These are phyloP conservation scores for Zygosaccharomyces bisporus DNA, from an alignment of 805 yeast genomes.

Conservation along the genomic window DNA sequence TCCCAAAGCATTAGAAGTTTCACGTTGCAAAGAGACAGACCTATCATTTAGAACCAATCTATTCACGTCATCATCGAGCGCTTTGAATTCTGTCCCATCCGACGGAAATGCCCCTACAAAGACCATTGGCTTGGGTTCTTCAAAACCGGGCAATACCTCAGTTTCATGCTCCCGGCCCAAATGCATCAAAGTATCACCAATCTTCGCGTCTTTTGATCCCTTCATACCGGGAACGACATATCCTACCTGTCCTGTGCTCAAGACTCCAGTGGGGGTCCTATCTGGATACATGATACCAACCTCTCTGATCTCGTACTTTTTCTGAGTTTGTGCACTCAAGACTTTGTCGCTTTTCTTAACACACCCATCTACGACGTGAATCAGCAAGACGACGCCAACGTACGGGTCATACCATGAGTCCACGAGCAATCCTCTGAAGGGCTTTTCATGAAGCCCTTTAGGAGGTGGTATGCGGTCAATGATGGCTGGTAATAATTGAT, in stretches of 20 bases:
- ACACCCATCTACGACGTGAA: constrained; percentile 79
- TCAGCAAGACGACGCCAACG: constrained; percentile 82
- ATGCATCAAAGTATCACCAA: constrained; percentile 85
- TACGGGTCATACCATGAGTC: constrained; percentile 97
- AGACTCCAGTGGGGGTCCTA: constrained; percentile 54
- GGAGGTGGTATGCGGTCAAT: constrained; percentile 82
- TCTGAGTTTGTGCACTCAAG: constrained; percentile 69
- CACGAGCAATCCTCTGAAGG: constrained; percentile 58
- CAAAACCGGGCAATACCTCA: constrained; percentile 88
- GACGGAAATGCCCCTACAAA: constrained; percentile 98
- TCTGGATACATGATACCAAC: constrained; percentile 97
- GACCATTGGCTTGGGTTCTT: constrained; percentile 97
- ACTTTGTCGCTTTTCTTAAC: constrained; percentile 72
- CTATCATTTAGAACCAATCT: constrained; percentile 88
- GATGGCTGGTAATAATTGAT: constrained; percentile 72
- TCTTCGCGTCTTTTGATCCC: constrained; percentile 75
- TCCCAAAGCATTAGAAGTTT: constrained; percentile 90
- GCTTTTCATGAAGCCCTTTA: constrained; percentile 54
- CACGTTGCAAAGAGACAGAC: constrained; percentile 83
- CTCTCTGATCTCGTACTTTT: constrained; percentile 82
- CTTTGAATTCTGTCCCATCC: constrained; percentile 85
- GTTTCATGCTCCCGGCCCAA: constrained; percentile 50
- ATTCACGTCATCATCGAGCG: constrained; percentile 83
- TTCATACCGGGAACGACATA: constrained; percentile 95
- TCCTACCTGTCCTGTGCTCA: constrained; percentile 91